phyloP scores from a whole-genome alignment of 2,329 filamentous ascomycete genomes.

The Byssothecium circinans region DNA sequence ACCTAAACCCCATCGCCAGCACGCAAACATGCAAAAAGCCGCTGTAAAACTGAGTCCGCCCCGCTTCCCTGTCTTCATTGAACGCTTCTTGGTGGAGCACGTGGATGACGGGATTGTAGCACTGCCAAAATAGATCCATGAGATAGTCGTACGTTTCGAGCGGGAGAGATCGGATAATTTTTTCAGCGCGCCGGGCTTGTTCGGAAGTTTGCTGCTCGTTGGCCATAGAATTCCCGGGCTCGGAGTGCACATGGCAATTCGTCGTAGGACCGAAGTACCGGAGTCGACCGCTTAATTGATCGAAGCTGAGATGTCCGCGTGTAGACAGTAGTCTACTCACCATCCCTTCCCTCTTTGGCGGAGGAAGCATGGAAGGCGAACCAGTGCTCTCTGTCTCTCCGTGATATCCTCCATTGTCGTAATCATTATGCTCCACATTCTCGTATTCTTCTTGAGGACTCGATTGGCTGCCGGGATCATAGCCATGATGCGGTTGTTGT shows the following conservation, averaged over 20 bases:
- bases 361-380: conserved; percentile 37
- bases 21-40: conserved; percentile 57
- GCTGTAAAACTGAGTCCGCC: conserved; percentile 55
- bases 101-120: conserved; percentile 55
- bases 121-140: conserved; percentile 55
- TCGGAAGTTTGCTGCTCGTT: conserved; percentile 48
- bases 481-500: conserved; percentile 24
- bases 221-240: conserved; percentile 39
- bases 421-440: conserved; percentile 28
- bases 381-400: conserved; percentile 30
- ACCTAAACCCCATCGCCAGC: conserved; percentile 57
- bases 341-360: conserved; percentile 51
- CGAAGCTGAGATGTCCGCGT: conserved; percentile 55
- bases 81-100: conserved; percentile 56
- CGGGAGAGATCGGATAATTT: conserved; percentile 52
- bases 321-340: conserved; percentile 55
- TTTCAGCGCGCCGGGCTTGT: conserved; percentile 52
- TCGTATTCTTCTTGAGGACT: conserved; percentile 35
- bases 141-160: conserved; percentile 56
- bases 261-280: conserved; percentile 59
- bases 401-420: conserved; percentile 24
- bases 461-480: conserved; percentile 35
- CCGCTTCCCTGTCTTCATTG: conserved; percentile 51
- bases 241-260: conserved; percentile 56
- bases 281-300: conserved; percentile 54